phyloP scores from a whole-genome alignment of 371 early-diverging fungal genomes.

The Syncephalastrum racemosum region DNA sequence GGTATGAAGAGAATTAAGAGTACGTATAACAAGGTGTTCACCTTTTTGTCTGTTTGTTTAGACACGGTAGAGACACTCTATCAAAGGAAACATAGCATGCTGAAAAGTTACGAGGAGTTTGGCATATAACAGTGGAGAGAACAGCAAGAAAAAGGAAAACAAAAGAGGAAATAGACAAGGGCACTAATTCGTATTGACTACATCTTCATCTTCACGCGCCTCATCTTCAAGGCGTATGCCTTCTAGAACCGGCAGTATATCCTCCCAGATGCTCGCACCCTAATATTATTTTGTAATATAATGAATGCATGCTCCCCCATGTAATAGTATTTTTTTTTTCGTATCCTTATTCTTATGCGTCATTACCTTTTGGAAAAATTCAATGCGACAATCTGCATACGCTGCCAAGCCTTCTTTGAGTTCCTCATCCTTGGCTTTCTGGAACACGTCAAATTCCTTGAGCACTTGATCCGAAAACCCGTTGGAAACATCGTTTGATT shows the following conservation, averaged over 20 bases:
- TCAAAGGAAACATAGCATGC: too few relatives aligned
- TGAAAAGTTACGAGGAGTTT: too few relatives aligned
- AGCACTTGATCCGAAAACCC: constrained; percentile 77
- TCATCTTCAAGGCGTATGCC: constrained; percentile 24
- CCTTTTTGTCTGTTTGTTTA: too few relatives aligned
- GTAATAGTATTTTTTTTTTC: neutral
- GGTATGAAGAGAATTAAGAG: too few relatives aligned
- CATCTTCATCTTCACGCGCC: too few relatives aligned
- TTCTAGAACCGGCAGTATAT: constrained; percentile 39
- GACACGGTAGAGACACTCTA: too few relatives aligned
- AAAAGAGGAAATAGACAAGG: too few relatives aligned
- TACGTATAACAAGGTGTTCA: too few relatives aligned
- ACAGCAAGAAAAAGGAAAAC: too few relatives aligned
- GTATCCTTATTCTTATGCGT: neutral
- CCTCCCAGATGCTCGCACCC: constrained; percentile 47
- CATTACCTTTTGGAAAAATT: constrained; percentile 77
- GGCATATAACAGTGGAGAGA: too few relatives aligned
- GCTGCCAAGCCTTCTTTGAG: constrained; percentile 73
- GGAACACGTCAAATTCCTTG: constrained; percentile 83
- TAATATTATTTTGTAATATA: constrained; percentile 8
- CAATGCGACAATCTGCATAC: constrained; percentile 78
- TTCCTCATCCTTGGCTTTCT: constrained; percentile 74
- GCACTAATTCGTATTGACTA: too few relatives aligned
- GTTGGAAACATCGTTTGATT: constrained; percentile 66
- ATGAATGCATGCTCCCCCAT: neutral